Evolutionary conservation across 2,329 filamentous ascomycete genomes (phyloP).

Genomic region (Ophiostoma fasciatum): DNA sequence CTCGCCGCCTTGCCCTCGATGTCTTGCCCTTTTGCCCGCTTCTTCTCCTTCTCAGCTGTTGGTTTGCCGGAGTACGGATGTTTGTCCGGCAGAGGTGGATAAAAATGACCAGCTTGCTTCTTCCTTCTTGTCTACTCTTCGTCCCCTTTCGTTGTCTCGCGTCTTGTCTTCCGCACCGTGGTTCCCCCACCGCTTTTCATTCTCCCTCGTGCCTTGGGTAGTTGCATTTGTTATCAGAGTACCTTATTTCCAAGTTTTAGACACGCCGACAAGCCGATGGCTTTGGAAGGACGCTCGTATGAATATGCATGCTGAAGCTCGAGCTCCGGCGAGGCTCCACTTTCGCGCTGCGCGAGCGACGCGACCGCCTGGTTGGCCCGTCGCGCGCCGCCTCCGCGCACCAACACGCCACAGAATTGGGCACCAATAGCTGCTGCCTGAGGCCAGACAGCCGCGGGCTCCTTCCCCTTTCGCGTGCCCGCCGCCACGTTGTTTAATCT

Average conservation of each 20-base stretch:
- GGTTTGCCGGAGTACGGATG: no score
- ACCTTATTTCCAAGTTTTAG: slow-evolving; percentile 1
- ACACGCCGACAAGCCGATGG: no score
- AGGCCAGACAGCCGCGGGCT: slow-evolving; percentile 2
- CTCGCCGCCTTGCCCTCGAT: no score
- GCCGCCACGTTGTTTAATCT: no score
- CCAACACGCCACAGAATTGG: slow-evolving; percentile 4
- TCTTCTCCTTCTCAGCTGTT: slow-evolving; percentile 9
- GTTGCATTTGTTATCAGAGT: slow-evolving; percentile 5
- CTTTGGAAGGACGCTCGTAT: not conserved
- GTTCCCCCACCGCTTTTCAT: not conserved
- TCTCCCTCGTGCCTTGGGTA: slow-evolving; percentile 4
- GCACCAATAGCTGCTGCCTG: slow-evolving; percentile 6
- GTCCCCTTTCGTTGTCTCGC: not conserved
- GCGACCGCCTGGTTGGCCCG: slow-evolving; percentile 1
- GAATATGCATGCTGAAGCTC: not conserved
- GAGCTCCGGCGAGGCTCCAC: not conserved
- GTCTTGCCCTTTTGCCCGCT: slow-evolving; percentile 8
- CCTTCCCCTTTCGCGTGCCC: no score
- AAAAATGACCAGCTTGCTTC: no score
- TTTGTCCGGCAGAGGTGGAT: no score
- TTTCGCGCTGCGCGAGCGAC: not conserved
- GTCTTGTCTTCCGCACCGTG: not conserved
- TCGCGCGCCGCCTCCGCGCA: not conserved
- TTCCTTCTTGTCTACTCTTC: slow-evolving; percentile 11